Evolutionary conservation across 495 filamentous ascomycete genomes (phyloP).

Genomic region (Aspergillus cristatus): DNA sequence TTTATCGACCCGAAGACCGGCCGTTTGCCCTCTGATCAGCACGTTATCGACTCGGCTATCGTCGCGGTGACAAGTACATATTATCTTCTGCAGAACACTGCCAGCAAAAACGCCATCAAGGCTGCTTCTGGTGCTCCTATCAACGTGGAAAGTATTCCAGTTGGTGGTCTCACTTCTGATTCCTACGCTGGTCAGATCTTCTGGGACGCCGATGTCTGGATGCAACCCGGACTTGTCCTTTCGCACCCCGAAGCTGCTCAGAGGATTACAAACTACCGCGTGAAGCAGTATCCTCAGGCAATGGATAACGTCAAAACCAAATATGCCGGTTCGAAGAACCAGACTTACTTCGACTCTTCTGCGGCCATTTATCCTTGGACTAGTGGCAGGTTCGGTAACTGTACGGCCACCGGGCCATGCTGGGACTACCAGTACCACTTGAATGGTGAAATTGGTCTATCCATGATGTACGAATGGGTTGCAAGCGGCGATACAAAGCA

Average conservation of each 20-base stretch:
- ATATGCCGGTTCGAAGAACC: constrained; percentile 40
- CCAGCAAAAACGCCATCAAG: constrained; percentile 42
- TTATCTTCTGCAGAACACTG: constrained; percentile 61
- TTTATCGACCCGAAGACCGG: constrained; percentile 50
- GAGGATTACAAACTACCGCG: constrained; percentile 50
- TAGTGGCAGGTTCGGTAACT: constrained; percentile 55
- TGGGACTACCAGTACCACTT: constrained; percentile 52
- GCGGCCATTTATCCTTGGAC: constrained; percentile 57
- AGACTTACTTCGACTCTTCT: constrained; percentile 38
- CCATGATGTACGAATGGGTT: constrained; percentile 52
- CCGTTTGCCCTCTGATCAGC: constrained; percentile 46
- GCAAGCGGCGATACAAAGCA: constrained; percentile 47
- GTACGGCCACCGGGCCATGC: constrained; percentile 57
- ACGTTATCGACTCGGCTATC: constrained; percentile 54
- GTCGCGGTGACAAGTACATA: constrained; percentile 57
- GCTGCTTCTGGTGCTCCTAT: constrained; percentile 30
- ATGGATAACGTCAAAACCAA: constrained; percentile 39
- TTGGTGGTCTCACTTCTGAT: constrained; percentile 52
- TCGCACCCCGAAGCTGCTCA: constrained; percentile 48
- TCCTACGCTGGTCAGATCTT: constrained; percentile 55
- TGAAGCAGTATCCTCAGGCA: constrained; percentile 43
- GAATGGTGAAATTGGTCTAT: constrained; percentile 65
- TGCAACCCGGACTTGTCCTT: constrained; percentile 54
- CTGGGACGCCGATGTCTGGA: constrained; percentile 62
- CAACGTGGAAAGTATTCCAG: constrained; percentile 48